Conservation (phyloP, 495 filamentous ascomycete species). For the Tuber borchii region DNA sequence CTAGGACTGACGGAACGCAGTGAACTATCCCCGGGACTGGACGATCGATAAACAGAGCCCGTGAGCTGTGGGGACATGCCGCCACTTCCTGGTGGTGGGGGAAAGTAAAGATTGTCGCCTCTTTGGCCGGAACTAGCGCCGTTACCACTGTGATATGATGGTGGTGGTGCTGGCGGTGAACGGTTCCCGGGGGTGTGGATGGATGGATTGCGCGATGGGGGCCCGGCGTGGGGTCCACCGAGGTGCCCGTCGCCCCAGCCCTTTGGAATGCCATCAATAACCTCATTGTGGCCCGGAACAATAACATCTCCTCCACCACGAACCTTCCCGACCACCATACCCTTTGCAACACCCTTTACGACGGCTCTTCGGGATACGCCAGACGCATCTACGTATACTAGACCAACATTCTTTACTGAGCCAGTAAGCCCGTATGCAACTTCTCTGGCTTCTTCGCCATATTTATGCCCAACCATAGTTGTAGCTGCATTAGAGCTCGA, state of each 20-base stretch:
- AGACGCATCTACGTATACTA: constrained; percentile 96
- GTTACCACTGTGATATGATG: constrained; percentile 20
- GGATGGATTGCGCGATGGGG: constrained; percentile 14
- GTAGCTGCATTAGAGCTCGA: constrained; percentile 69
- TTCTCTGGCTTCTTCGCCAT: constrained; percentile 73
- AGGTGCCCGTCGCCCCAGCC: constrained; percentile 29
- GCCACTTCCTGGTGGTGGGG: constrained; percentile 16
- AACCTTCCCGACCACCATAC: constrained; percentile 93
- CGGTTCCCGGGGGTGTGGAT: constrained; percentile 11
- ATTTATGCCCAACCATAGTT: constrained; percentile 73
- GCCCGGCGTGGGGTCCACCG: constrained; percentile 24
- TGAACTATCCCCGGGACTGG: not conserved
- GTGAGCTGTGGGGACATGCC: constrained; percentile 16
- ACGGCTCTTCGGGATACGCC: constrained; percentile 83
- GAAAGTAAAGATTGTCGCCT: constrained; percentile 10
- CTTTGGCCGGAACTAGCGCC: constrained; percentile 1
- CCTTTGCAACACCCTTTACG: constrained; percentile 88
- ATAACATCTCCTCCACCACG: constrained; percentile 75
- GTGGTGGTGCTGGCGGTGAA: constrained; percentile 11
- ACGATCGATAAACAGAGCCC: not conserved
- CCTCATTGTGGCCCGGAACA: constrained; percentile 70
- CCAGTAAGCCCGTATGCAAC: constrained; percentile 67
- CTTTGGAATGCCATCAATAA: constrained; percentile 44
- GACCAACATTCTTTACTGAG: constrained; percentile 86
- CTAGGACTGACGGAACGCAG: constrained; percentile 27